A percentile compares a stretch with the other conserved stretches of the same genome.
Conservation (phyloP, 2,329 filamentous ascomycete species). For the Nemania sp. region DNA sequence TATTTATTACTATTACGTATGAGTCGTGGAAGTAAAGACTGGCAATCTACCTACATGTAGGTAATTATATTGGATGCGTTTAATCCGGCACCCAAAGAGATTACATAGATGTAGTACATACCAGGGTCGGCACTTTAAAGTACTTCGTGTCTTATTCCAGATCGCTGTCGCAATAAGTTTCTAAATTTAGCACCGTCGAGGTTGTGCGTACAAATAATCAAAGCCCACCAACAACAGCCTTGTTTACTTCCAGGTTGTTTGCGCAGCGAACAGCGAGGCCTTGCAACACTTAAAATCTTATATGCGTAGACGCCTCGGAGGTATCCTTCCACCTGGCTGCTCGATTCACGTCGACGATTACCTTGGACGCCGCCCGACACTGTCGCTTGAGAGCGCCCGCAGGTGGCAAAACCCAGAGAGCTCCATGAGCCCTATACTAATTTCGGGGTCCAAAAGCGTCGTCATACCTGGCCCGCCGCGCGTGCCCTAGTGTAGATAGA, state of each 20-base stretch:
- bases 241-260: too few relatives aligned
- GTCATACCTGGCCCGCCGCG: conserved; percentile 7
- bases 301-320: too few relatives aligned
- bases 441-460: conserved; percentile 15
- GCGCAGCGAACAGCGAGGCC: background rate
- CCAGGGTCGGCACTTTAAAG: too few relatives aligned
- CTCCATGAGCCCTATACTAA: background rate
- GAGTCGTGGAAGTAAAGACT: background rate
- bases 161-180: background rate
- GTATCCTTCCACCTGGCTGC: too few relatives aligned
- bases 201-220: background rate
- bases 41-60: too few relatives aligned
- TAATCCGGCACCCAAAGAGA: too few relatives aligned
- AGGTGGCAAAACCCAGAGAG: background rate
- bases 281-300: background rate
- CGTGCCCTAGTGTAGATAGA: background rate
- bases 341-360: too few relatives aligned
- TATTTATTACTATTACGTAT: background rate
- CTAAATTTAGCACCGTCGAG: conserved; percentile 16
- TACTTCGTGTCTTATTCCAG: background rate
- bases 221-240: background rate
- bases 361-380: too few relatives aligned
- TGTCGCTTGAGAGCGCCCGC: too few relatives aligned
- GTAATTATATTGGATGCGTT: too few relatives aligned
- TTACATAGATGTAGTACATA: too few relatives aligned